Evolutionary conservation across 208 protist species (phyloP).

Genomic region (Trypanosoma scelopori): DNA sequence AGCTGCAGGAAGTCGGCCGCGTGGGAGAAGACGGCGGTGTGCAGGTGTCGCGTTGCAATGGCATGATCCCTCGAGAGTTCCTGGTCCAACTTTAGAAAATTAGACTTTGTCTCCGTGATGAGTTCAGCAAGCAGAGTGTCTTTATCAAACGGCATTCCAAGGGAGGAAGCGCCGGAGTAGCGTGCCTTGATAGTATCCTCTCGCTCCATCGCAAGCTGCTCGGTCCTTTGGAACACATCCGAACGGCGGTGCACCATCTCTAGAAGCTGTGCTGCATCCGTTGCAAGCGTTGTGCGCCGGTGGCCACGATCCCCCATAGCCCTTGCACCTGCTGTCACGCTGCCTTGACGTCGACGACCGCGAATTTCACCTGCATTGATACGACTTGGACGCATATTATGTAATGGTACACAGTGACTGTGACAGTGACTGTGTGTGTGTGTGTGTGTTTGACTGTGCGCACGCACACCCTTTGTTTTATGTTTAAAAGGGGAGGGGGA

Average conservation of each 20-base stretch:
- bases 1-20: slow-evolving; percentile 77
- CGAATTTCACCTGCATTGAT: slow-evolving; percentile 6
- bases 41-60: slow-evolving; percentile 61
- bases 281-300: not conserved
- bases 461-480: no score
- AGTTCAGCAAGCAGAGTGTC: slow-evolving; percentile 59
- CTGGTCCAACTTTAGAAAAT: slow-evolving; percentile 76
- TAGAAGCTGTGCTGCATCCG: slow-evolving; percentile 25
- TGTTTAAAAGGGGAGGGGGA: no score
- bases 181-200: slow-evolving; percentile 47
- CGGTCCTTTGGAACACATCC: slow-evolving; percentile 12
- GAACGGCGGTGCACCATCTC: slow-evolving; percentile 31
- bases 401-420: slow-evolving; percentile 6
- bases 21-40: slow-evolving; percentile 71
- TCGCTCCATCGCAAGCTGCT: slow-evolving; percentile 35
- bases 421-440: slow-evolving; percentile 8
- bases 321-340: not conserved
- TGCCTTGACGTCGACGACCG: slow-evolving; percentile 5
- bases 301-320: not conserved
- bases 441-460: no score
- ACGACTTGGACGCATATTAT: slow-evolving; percentile 21
- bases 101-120: slow-evolving; percentile 53
- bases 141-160: slow-evolving; percentile 55
- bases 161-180: slow-evolving; percentile 40
- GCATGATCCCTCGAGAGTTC: slow-evolving; percentile 72